Conservation (phyloP, 345 rosid genomes). For the Gossypium anomalum region DNA sequence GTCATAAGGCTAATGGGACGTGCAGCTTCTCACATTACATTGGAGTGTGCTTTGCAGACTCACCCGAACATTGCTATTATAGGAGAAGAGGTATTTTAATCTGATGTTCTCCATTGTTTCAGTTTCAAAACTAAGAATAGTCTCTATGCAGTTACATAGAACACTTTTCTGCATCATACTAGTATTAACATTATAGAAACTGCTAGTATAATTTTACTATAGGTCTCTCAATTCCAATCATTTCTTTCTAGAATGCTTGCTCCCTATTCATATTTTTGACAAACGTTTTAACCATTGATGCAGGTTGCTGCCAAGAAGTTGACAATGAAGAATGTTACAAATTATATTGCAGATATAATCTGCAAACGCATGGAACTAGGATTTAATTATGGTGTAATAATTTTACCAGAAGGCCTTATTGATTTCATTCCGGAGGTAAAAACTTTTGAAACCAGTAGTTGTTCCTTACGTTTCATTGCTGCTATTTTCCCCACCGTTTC, state of each 20-base stretch:
- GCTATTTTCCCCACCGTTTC: background rate
- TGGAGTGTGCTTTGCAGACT: conserved; percentile 96
- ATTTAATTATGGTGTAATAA: conserved; percentile 83
- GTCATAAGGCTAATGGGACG: conserved; percentile 99
- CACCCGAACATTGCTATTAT: conserved; percentile 89
- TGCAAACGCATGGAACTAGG: conserved; percentile 64
- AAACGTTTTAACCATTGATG: background rate
- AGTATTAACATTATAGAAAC: background rate
- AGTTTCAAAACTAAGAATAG: background rate
- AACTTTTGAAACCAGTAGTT: background rate
- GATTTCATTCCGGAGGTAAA: conserved; percentile 98
- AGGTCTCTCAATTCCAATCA: background rate
- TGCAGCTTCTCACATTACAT: conserved; percentile 95
- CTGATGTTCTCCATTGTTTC: background rate
- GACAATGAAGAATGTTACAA: conserved; percentile 81
- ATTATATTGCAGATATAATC: conserved; percentile 70
- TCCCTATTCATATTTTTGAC: too few species aligned
- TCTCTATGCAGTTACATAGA: too few species aligned
- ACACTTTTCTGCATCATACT: too few species aligned
- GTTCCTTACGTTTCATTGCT: background rate
- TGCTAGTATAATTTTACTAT: background rate
- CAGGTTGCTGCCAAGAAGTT: conserved; percentile 79
- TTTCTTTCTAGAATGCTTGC: background rate
- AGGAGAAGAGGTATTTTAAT: conserved; percentile 80
- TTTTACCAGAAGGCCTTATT: conserved; percentile 91